These are phyloP conservation scores for Eucommia ulmoides DNA, from an alignment of 257 asterid species.

Conservation along the genomic window DNA sequence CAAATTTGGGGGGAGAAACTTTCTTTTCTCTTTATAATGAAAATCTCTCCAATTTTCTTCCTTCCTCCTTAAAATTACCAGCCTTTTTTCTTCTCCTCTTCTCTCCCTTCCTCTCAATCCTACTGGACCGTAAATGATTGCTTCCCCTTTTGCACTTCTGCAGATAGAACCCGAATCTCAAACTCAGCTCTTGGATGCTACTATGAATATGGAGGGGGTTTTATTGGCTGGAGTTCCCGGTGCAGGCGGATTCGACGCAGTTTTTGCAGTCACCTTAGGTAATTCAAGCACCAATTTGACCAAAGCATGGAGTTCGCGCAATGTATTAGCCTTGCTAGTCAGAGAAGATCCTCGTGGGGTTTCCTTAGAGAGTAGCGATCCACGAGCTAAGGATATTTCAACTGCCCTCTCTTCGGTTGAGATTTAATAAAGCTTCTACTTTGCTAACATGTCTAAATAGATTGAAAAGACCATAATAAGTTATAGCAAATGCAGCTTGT, in stretches of 20 bases:
- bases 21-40: too few relatives aligned
- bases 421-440: slow-evolving; percentile 17
- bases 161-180: slow-evolving; percentile 98
- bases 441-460: neutral
- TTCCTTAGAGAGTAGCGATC: slow-evolving; percentile 57
- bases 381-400: slow-evolving; percentile 43
- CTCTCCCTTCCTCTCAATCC: neutral
- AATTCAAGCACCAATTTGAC: slow-evolving; percentile 39
- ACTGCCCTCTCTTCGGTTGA: slow-evolving; percentile 45
- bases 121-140: neutral
- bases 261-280: slow-evolving; percentile 75
- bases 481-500: neutral
- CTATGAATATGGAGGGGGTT: slow-evolving; percentile 79
- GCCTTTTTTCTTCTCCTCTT: slow-evolving; percentile 4
- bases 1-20: too few relatives aligned
- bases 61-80: too few relatives aligned
- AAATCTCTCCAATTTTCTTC: too few relatives aligned
- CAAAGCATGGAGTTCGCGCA: slow-evolving; percentile 61
- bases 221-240: slow-evolving; percentile 92
- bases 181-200: slow-evolving; percentile 59
- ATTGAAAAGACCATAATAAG: neutral
- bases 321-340: slow-evolving; percentile 77
- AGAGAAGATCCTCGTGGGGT: slow-evolving; percentile 87
- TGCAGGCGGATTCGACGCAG: slow-evolving; percentile 96
- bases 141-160: slow-evolving; percentile 6